Conservation (phyloP, 1,139 yeast genomes). For the Saccharomyces hybrid region DNA sequence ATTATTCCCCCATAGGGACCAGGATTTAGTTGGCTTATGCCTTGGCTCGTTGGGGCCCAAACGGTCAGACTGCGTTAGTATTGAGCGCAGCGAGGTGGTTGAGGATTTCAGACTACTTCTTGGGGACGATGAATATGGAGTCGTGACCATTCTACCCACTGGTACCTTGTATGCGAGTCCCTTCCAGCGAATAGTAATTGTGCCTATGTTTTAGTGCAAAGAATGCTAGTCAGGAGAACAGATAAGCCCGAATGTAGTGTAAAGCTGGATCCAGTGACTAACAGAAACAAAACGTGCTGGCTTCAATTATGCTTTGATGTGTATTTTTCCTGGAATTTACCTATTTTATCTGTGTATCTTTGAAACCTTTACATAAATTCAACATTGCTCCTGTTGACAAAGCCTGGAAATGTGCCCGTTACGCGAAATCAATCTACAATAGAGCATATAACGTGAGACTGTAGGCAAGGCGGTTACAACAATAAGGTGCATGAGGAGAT, state of each 20-base stretch:
- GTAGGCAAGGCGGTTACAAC: neutral
- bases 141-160: neutral
- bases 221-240: neutral
- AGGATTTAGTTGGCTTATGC: neutral
- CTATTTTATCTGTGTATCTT: neutral
- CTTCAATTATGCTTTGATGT: neutral
- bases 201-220: neutral
- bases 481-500: constrained; percentile 1
- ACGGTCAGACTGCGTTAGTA: neutral
- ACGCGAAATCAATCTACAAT: neutral
- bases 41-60: neutral
- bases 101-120: neutral
- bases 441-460: neutral
- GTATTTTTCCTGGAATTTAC: neutral
- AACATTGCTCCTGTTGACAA: neutral
- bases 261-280: neutral
- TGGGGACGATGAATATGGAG: neutral
- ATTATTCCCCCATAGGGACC: neutral
- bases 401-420: neutral
- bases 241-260: constrained; percentile 1
- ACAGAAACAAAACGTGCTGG: neutral
- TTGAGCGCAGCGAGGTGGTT: neutral
- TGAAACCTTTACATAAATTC: neutral
- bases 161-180: neutral
- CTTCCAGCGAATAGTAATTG: neutral